Evolutionary conservation across 371 early-diverging fungal species (phyloP).

Genomic region (Phascolomyces articulosus): DNA sequence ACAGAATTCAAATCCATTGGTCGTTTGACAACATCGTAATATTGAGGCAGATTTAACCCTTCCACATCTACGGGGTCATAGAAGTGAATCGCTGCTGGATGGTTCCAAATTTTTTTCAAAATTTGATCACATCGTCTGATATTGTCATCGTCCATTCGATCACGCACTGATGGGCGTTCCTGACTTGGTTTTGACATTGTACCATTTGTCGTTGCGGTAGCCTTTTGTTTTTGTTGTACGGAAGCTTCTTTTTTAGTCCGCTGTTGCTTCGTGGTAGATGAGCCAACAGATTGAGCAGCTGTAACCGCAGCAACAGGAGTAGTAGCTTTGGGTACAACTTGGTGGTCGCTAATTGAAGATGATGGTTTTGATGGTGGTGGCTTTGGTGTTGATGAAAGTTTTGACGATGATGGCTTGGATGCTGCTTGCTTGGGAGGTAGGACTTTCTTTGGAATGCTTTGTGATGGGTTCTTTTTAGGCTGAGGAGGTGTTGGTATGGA

Average conservation of each 20-base stretch:
- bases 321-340: background rate
- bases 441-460: background rate
- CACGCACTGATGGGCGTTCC: background rate
- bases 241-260: background rate
- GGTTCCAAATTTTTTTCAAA: constrained; percentile 37
- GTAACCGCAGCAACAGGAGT: no score
- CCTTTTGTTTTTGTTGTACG: background rate
- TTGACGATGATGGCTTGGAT: background rate
- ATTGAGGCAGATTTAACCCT: constrained; percentile 85
- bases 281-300: no score
- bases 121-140: constrained; percentile 38
- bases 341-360: background rate
- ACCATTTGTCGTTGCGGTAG: background rate
- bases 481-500: constrained; percentile 71
- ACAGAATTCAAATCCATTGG: constrained; percentile 98
- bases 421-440: background rate
- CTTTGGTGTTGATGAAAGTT: no score
- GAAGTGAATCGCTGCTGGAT: constrained; percentile 40
- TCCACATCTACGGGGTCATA: constrained; percentile 70
- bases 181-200: background rate
- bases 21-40: constrained; percentile 84
- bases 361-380: background rate
- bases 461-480: constrained; percentile 37
- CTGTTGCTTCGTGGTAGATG: background rate
- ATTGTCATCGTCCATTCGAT: constrained; percentile 39